Base-by-base conservation (phyloP, 1,284 basidiomycete species). In the Boletus mariae region DNA sequence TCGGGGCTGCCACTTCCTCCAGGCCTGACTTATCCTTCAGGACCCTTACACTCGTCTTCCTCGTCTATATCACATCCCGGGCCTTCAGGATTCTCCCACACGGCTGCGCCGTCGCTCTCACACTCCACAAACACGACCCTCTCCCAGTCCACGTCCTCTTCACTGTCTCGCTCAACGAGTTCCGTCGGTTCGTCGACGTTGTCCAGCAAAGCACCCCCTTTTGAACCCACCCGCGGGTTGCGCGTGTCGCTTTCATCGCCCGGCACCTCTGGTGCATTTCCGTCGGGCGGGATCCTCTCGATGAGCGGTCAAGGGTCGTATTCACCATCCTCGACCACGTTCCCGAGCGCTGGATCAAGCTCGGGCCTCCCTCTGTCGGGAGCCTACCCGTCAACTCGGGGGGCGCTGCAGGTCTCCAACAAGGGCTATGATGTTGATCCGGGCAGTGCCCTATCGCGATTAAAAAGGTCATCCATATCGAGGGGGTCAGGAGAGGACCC, bases 141-240 rank as follows among this genome's bases (percentile, higher is more conserved):
- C 7, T 56, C 68, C 2, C 60, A 57, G 15, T 57, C 65, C 13
- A 46, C 55, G 7, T 51, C 68, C 3, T 61, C 65, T 12, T 58
- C 57, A 1, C 41, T 61, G 5, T 67, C 64, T 42, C 61, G 64
- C 9, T 57, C 66, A 0, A 67, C 62, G n/a, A 66, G 65, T 29
- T 67, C 67, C 2, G 52, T 66, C 0, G 47, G 62, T 9, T 59
- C 66, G 2, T 80, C 79, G 2, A 79, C 73, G 4, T 60, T 82
- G 17, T 82, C 79, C 1, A 77, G 79, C 59, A 73, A 73, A 37
- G 80, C 80, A 1, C 69, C 74, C 0, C 76, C 78, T 5, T 82
- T 82, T 49, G 80, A 82, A 57, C 80, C 80, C 17, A 66, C 67
- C 1, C 64, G 67, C 15, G 60, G 53, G 32, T 49, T 70, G 41